A percentile compares a stretch with the other conserved stretches of the same genome.
Evolutionary conservation across 192 early-diverging fungal species (phyloP).

Genomic region (Geranomyces michiganensis): DNA sequence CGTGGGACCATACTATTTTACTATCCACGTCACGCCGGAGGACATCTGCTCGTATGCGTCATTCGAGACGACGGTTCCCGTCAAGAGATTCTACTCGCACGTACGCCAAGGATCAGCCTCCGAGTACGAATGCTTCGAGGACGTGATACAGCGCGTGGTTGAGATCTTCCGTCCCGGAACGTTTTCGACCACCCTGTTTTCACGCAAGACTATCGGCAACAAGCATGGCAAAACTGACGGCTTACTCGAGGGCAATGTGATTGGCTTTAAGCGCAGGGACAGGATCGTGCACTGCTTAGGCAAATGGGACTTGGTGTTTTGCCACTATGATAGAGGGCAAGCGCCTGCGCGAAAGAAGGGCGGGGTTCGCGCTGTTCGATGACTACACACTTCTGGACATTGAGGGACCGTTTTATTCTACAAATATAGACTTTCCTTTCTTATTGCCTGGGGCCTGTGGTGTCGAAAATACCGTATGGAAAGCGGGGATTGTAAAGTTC

Average conservation of each 20-base stretch:
- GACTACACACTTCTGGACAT: constrained; percentile 26
- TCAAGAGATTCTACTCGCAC: constrained; percentile 51
- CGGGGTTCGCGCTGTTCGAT: constrained; percentile 11
- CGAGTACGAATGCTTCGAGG: constrained; percentile 64
- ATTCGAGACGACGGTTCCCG: constrained; percentile 91
- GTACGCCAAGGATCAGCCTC: constrained; percentile 34
- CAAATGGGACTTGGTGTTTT: constrained; percentile 58
- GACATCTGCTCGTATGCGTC: constrained; percentile 98
- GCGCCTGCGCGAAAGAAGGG: constrained; percentile 9
- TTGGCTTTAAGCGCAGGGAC: constrained; percentile 47
- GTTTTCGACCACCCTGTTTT: constrained; percentile 82
- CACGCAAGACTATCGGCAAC: constrained; percentile 38
- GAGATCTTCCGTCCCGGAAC: constrained; percentile 78
- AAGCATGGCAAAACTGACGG: constrained; percentile 37
- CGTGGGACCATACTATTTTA: constrained; percentile 85
- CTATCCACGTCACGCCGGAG: constrained; percentile 98
- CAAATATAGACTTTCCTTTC: too few relatives aligned
- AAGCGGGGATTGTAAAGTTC: too few relatives aligned
- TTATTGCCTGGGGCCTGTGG: too few relatives aligned
- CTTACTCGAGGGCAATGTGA: constrained; percentile 42
- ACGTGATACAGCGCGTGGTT: constrained; percentile 75
- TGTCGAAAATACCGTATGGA: too few relatives aligned
- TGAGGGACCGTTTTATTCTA: too few relatives aligned
- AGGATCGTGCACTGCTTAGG: constrained; percentile 55
- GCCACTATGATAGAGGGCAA: constrained; percentile 39